Evolutionary conservation across 2,329 filamentous ascomycete species (phyloP), one percentile per base, ranked within the genome.

Genomic region (Furcasterigmium furcatum): DNA sequence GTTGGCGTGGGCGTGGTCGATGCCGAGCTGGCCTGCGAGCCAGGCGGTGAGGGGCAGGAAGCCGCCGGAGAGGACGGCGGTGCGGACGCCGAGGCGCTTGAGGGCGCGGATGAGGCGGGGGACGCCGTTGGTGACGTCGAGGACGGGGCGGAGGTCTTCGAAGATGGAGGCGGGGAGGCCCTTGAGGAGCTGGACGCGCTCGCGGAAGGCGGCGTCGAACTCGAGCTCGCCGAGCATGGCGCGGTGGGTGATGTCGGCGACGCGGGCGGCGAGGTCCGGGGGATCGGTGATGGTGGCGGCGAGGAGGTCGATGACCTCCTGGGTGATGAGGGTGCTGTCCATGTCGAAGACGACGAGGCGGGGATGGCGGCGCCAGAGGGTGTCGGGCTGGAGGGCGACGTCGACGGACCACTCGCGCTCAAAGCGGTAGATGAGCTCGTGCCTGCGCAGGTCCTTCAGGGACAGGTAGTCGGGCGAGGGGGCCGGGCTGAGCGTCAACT

Each of bases 211-310:
- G 1, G 81, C 80, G 43, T 91, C 84, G 56, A 99, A 99, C 64
- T 96, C 91, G 29, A 97, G 76, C 71, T 97, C 91, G 49, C 94
- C 94, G 55, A 92, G 85, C 94, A 99, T 99, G 29, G 94, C 92
- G 27, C 91, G 86, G 48, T 86, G 85, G 0, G 94, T 99, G 55
- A 99, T 97, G 57, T 85, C 82, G 9, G 90, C 87, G 32, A 99
- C 92, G 57, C 88, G 74, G 44, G 83, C 83, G 56, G 89, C 83
- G n/a, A 95, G 79, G 43, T 90, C 88, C 3, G 79, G 68, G 60
- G 78, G 71, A 66, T 87, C 71, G 40, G 69, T 74, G 57, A 96
- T 82, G 30, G 87, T 87, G 44, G 87, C 84, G 4, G 94, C 94
- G 46, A 99, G 85, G 58, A 97, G 84, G 65, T 99, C 94, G 61